Base-by-base conservation (phyloP, 1,139 yeast genomes). In the Spathaspora sp. region DNA sequence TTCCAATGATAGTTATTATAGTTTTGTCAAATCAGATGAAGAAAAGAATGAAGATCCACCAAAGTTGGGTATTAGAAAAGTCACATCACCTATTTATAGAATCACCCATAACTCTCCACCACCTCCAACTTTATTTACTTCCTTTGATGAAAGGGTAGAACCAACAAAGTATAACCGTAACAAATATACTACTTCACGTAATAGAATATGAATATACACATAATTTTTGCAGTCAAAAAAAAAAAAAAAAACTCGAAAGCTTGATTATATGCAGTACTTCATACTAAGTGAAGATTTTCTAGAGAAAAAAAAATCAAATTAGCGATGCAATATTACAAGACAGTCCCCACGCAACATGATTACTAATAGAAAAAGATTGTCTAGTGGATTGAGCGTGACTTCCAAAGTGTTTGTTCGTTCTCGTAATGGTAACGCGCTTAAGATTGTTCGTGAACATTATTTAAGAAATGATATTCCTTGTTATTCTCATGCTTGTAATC, bases 371-470 rank as follows among this genome's bases (percentile, higher is more conserved):
- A 80, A 79, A 55, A 64, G 82, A 53, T 61, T 80, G 24, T 65
- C 80, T 1, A 60, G 68, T 42, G 91, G 91, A 1, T 72, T 86
- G 20, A 73, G 85, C 6, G 95, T 86, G 25, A 84, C 96, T 0
- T 93, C 90, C 53, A 93, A 91, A 64, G 97, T 93, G 16, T 93
- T 88, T 69, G 96, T 93, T 44, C 75, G 97, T 55, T 88, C 97
- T 2, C 78, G 93, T 57, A 83, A 86, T 54, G 98, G 98, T 10
- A 85, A 86, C 45, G 97, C 97, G 5, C 78, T 91, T 39, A 93
- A 93, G 63, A 78, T 95, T 36, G 97, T 90, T 18, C 80, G 98
- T 56, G 99, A 95, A 63, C 98, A 91, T 63, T 95, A 95, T 62
- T 73, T 95, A 47, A 78, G 99, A 62, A 82, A 81, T 46, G 99